phyloP scores from a whole-genome alignment of 208 protist genomes.

The Leishmania braziliensis region DNA sequence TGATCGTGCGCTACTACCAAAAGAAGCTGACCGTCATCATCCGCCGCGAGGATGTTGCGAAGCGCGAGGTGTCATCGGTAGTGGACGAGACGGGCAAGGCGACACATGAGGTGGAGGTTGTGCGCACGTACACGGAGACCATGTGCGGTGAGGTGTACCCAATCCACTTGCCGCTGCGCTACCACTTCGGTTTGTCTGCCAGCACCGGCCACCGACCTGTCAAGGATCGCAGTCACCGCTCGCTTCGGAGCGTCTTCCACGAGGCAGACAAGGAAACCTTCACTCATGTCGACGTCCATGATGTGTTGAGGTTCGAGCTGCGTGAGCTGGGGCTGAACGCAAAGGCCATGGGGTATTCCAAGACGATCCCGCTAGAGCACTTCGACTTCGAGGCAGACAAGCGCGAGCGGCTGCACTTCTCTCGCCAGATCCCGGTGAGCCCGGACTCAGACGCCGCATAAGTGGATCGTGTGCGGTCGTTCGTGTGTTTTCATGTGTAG shows the following conservation, averaged over 20 bases:
- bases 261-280: slow-evolving; percentile 27
- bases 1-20: slow-evolving; percentile 79
- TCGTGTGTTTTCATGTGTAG: not conserved
- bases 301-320: slow-evolving; percentile 68
- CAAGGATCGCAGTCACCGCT: slow-evolving; percentile 24
- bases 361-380: slow-evolving; percentile 74
- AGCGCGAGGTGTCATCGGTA: slow-evolving; percentile 17
- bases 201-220: slow-evolving; percentile 59
- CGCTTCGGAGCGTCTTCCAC: slow-evolving; percentile 34
- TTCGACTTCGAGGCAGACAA: slow-evolving; percentile 75
- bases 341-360: slow-evolving; percentile 77
- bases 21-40: slow-evolving; percentile 61
- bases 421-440: slow-evolving; percentile 59
- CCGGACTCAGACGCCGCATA: slow-evolving; percentile 45
- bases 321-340: slow-evolving; percentile 73
- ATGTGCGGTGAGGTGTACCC: slow-evolving; percentile 76
- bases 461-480: not conserved
- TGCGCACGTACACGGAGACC: slow-evolving; percentile 65
- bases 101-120: slow-evolving; percentile 40
- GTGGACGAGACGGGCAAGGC: slow-evolving; percentile 19
- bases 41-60: slow-evolving; percentile 46
- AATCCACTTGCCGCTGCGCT: slow-evolving; percentile 57
- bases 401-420: slow-evolving; percentile 71
- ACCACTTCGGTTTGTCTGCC: slow-evolving; percentile 81
- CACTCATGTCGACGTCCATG: slow-evolving; percentile 81